Conservation (phyloP, 1,284 basidiomycete genomes). For the Malassezia slooffiae region DNA sequence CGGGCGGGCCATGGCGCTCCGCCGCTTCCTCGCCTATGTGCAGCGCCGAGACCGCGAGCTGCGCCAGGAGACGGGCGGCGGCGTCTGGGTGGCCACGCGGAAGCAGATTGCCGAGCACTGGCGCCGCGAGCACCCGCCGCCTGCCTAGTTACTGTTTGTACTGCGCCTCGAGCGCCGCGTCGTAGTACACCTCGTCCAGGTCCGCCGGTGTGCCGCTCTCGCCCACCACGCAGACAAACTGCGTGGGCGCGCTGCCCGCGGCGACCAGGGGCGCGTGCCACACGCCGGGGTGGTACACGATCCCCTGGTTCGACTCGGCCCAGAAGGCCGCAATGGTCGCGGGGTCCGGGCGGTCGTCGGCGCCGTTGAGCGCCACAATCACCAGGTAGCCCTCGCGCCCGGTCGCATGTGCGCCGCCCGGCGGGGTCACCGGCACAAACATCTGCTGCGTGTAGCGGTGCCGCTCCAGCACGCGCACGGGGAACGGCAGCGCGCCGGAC, state of each 20-base stretch:
- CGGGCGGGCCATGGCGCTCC: slow-evolving; percentile 46
- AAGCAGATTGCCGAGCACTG: slow-evolving; percentile 49
- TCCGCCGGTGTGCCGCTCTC: slow-evolving; percentile 20
- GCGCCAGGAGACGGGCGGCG: slow-evolving; percentile 20
- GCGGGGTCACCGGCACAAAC: slow-evolving; percentile 29
- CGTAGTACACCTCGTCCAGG: slow-evolving; percentile 22
- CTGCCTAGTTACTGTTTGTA: neutral
- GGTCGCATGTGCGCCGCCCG: neutral
- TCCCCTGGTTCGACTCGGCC: slow-evolving; percentile 29
- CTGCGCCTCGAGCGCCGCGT: too few relatives aligned
- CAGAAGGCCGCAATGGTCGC: slow-evolving; percentile 25
- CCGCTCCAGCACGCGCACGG: slow-evolving; percentile 33
- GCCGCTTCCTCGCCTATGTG: slow-evolving; percentile 48
- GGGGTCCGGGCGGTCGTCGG: slow-evolving; percentile 38
- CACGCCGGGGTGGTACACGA: slow-evolving; percentile 32
- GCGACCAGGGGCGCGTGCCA: slow-evolving; percentile 42
- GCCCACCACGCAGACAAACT: slow-evolving; percentile 41
- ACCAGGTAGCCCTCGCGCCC: slow-evolving; percentile 31
- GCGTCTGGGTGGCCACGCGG: slow-evolving; percentile 48
- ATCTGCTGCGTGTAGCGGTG: slow-evolving; percentile 37
- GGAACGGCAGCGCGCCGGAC: slow-evolving; percentile 17
- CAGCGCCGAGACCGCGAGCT: slow-evolving; percentile 28
- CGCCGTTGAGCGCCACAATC: slow-evolving; percentile 32
- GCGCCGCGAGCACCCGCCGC: slow-evolving; percentile 41
- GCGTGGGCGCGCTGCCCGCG: slow-evolving; percentile 21